A percentile compares a stretch with the other conserved stretches of the same genome.
phyloP scores from a whole-genome alignment of 2,329 filamentous ascomycete genomes.

The Aspergillus pseudoglaucus region DNA sequence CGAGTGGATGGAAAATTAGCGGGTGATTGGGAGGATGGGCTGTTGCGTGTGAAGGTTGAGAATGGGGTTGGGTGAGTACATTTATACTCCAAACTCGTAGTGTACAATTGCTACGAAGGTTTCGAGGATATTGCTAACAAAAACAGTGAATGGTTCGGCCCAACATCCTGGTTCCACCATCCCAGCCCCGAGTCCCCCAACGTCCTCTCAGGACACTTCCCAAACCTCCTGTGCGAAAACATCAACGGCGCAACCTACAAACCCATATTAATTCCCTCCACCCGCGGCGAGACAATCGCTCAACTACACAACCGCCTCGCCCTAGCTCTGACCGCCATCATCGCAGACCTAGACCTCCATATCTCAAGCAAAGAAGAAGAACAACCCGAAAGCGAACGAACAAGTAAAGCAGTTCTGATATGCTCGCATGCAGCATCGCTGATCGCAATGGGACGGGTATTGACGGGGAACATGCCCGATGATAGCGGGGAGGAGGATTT shows the following conservation, averaged over 20 bases:
- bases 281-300: constrained; percentile 69
- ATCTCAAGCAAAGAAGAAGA: constrained; percentile 38
- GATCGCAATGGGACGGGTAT: constrained; percentile 73
- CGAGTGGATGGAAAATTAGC: constrained; percentile 15
- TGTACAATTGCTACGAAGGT: not conserved
- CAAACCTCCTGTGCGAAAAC: constrained; percentile 43
- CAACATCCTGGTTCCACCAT: constrained; percentile 71
- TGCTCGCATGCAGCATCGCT: constrained; percentile 87
- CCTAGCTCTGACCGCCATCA: constrained; percentile 61
- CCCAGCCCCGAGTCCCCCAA: constrained; percentile 64
- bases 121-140: not conserved
- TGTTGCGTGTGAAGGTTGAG: constrained; percentile 43
- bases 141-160: constrained; percentile 81
- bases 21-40: constrained; percentile 29
- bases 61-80: constrained; percentile 45
- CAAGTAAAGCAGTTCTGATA: constrained; percentile 58
- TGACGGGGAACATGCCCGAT: constrained; percentile 72
- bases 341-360: constrained; percentile 62
- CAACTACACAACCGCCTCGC: constrained; percentile 76
- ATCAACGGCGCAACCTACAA: constrained; percentile 44
- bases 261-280: constrained; percentile 61
- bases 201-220: constrained; percentile 61
- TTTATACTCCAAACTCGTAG: not conserved
- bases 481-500: constrained; percentile 72
- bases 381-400: constrained; percentile 47